Base-by-base conservation (phyloP, 495 filamentous ascomycete species). In the Tuber indicum region DNA sequence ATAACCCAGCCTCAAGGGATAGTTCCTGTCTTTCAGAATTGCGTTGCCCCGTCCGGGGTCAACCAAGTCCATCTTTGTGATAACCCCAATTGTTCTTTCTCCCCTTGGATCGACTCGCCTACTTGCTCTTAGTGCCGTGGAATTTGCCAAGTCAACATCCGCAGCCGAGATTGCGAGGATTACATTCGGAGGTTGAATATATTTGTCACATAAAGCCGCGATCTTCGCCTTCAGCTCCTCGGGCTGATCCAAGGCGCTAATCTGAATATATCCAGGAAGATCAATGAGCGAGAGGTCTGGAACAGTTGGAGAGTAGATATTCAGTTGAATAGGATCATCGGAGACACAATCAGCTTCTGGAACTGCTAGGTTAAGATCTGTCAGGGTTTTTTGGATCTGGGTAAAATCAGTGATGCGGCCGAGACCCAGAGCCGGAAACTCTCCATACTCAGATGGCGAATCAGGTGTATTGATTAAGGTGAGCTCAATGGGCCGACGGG, bases 61-160 rank as follows among this genome's bases (percentile, higher is more conserved):
- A 32, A 99, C 94, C 36, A 99, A 89, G 83, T 99, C 96, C 95
- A 99, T 97, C 86, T 99, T 99, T 41, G 96, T 99, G 41, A 99
- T 92, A 39, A 99, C 96, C 52, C 96, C 96, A 82, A 99, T 98
- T 3, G 96, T 99, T 74, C 96, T 87, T 84, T 99, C 96, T 42
- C 96, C 96, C 73, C 96, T 87, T 6, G 96, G 96, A 83, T 99
- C 96, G 17, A 98, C 94, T 75, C 94, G 88, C 74, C 96, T 89
- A 82, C 94, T 97, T 42, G 96, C 94, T 75, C 95, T 88, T 43
- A 99, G 86, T 17, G 96, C 94, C 6, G 96, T 95, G 5, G 96
- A 98, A 83, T 99, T 99, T 7, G 96, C 96, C 42, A 99, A 84
- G 86, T 99, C 96, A 47, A 98, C 94, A 86, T 98, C 96, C 44